Evolutionary conservation across 1,139 yeast genomes (phyloP), one percentile per base, ranked within the genome.

Genomic region (Yamadazyma siamensis): DNA sequence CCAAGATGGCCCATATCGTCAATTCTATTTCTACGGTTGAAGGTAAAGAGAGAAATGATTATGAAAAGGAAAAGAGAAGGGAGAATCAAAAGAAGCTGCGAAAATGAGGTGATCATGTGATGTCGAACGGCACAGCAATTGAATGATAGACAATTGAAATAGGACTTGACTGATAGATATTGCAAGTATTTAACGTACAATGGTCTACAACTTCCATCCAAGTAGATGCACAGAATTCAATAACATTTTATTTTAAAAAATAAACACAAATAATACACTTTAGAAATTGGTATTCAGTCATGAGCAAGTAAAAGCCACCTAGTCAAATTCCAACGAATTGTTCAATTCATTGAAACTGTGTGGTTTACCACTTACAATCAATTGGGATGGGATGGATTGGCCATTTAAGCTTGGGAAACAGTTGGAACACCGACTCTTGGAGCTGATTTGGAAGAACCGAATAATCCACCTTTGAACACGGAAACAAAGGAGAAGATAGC

Each of bases 21-120:
- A 84, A 89, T 48, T 77, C 89, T 33, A 85, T 89, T 50, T 83
- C 84, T 41, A 86, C 96, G 2, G 85, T 82, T 46, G 97, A 89
- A 67, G 97, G 97, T 47, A 85, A 94, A 5, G 96, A 87, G 52
- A 83, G 85, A 70, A 89, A 91, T 54, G 80, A 80, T 47, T 89
- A 88, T 56, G 96, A 87, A 53, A 72, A 88, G 41, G 97, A 88
- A 52, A 83, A 77, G 70, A 79, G 74, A 56, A 65, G 70, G 42
- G 73, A n/a, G n/a, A n/a, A n/a, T n/a, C n/a, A n/a, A n/a, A n/a
- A n/a, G n/a, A n/a, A n/a, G n/a, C n/a, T n/a, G n/a, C n/a, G n/a
- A n/a, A n/a, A n/a, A n/a, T n/a, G n/a, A n/a, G n/a, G n/a, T n/a
- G n/a, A n/a, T n/a, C n/a, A n/a, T n/a, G n/a, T n/a, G n/a, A n/a